Evolutionary conservation across 345 rosid species (phyloP), one percentile per base, ranked within the genome.

Genomic region (Eucalyptus cloeziana): DNA sequence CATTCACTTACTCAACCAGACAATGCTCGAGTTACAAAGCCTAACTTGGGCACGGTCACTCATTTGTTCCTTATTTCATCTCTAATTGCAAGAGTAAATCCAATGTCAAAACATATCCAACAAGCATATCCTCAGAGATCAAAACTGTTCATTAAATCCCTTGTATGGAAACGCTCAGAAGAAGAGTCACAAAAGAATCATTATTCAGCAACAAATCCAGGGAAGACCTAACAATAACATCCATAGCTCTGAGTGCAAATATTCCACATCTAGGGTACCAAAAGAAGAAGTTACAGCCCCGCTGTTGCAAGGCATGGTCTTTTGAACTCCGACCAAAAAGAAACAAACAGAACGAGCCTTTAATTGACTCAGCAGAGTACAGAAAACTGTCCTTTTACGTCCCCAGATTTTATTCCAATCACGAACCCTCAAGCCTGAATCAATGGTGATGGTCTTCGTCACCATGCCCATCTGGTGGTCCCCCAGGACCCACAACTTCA

Each of bases 401-500:
- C 88, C 91, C 90, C 83, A 80, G 50, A 71, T 69, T 86, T 90
- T 92, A 93, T 93, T 91, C 89, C 85, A 83, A 87, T 37, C 47
- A 31, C 80, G 62, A 80, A 25, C 86, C 87, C 86, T 49, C 24
- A 56, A 47, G 87, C 54, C 49, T 45, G 71, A 87, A 92, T 94
- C 88, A 95, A 87, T 95, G 96, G 89, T 93, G 95, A 86, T 96
- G 91, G 86, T 91, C 93, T 22, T 92, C 90, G 10, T 93, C 94
- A 24, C 93, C 99, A 89, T 95, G 96, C 86, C 96, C 99, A 89
- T 94, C 96, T 1, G 99, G 99, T 40, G 96, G 94, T 88, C 97
- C 99, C 80, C 99, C 99, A 6, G 99, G 97, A 67, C 99, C 99
- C 58, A 95, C 97, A 87, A 97, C 98, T 93, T 97, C 97, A 90